Evolutionary conservation across 2,329 filamentous ascomycete species (phyloP).

Genomic region (Colletotrichum melonis): DNA sequence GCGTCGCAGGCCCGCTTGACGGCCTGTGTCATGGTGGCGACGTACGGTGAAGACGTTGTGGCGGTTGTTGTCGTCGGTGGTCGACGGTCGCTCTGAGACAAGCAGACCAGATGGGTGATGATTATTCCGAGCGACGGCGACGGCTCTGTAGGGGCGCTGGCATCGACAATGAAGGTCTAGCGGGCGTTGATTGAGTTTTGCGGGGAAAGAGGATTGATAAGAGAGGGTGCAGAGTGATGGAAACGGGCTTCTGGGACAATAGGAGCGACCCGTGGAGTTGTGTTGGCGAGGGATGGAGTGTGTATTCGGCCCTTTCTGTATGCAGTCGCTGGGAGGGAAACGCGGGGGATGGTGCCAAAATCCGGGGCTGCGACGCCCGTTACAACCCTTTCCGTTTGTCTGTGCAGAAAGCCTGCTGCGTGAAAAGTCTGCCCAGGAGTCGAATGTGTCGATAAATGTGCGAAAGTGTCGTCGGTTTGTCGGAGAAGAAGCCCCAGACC

Average conservation of each 20-base stretch:
- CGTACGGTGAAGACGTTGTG: constrained; percentile 13
- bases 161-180: constrained; percentile 26
- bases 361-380: constrained; percentile 35
- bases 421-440: neutral
- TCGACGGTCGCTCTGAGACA: neutral
- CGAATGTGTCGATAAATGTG: neutral
- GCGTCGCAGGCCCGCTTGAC: constrained; percentile 76
- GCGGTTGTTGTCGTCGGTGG: constrained; percentile 1
- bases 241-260: neutral
- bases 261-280: constrained; percentile 21
- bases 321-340: constrained; percentile 34
- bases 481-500: neutral
- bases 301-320: constrained; percentile 36
- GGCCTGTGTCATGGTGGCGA: constrained; percentile 58
- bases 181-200: constrained; percentile 32
- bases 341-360: constrained; percentile 36
- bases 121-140: constrained; percentile 9
- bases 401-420: constrained; percentile 9
- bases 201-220: constrained; percentile 33
- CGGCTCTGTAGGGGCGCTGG: constrained; percentile 8
- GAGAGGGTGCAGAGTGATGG: constrained; percentile 1
- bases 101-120: neutral
- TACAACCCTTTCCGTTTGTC: constrained; percentile 21
- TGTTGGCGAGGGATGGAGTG: constrained; percentile 26
- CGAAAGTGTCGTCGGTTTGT: neutral